These are phyloP conservation scores for Paraleonurus japonicus DNA, from an alignment of 257 asterid genomes.

Conservation along the genomic window DNA sequence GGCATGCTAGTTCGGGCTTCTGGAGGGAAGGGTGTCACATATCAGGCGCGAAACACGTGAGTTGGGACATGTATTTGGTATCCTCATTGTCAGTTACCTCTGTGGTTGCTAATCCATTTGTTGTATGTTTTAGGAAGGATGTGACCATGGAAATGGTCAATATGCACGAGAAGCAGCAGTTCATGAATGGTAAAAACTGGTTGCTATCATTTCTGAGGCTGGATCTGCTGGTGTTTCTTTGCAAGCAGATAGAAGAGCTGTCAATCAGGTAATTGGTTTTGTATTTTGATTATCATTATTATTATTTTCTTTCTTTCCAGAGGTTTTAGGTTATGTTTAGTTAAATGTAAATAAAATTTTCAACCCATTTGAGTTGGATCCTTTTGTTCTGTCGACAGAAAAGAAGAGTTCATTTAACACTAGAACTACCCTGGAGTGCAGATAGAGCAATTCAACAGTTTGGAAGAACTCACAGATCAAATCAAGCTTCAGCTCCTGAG, in stretches of 20 bases:
- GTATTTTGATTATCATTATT: background rate
- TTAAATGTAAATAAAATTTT: conserved; percentile 21
- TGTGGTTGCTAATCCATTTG: conserved; percentile 26
- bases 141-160: conserved; percentile 98
- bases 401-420: conserved; percentile 95
- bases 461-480: conserved; percentile 99
- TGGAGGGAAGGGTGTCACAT: conserved; percentile 91
- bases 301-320: background rate
- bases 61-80: conserved; percentile 35
- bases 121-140: conserved; percentile 63
- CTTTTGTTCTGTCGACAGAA: conserved; percentile 53
- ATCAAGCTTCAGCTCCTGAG: conserved; percentile 98
- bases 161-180: conserved; percentile 93
- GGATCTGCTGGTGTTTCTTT: conserved; percentile 99
- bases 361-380: conserved; percentile 22
- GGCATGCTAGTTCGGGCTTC: conserved; percentile 95
- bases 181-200: conserved; percentile 92
- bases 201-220: conserved; percentile 98
- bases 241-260: conserved; percentile 96
- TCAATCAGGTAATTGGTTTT: conserved; percentile 70
- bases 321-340: conserved; percentile 16
- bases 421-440: conserved; percentile 99
- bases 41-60: conserved; percentile 97
- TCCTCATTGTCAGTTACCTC: conserved; percentile 20
- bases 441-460: conserved; percentile 98